phyloP scores from a whole-genome alignment of 371 early-diverging fungal genomes.

The Lichtheimia ornata region DNA sequence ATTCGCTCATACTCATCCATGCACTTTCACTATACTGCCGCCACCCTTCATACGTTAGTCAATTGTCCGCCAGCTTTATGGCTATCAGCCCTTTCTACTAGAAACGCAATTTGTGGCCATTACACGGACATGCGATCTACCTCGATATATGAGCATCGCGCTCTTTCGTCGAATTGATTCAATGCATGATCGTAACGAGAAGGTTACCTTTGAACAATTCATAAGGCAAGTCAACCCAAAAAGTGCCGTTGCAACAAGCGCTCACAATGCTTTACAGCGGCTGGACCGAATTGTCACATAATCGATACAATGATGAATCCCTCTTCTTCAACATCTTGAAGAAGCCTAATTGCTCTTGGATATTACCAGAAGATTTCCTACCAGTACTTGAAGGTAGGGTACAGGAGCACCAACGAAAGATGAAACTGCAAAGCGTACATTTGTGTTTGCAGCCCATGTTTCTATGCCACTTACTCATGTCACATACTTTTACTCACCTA shows the following conservation, averaged over 20 bases:
- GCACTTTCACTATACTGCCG: neutral
- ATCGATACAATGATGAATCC: conserved; percentile 44
- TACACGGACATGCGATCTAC: conserved; percentile 56
- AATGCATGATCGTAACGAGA: conserved; percentile 19
- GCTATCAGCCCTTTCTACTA: conserved; percentile 27
- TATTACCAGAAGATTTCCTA: conserved; percentile 49
- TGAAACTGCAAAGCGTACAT: no score
- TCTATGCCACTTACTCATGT: neutral
- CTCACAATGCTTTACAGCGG: conserved; percentile 21
- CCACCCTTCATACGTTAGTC: conserved; percentile 9
- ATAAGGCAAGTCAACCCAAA: conserved; percentile 11
- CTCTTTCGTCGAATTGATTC: conserved; percentile 56
- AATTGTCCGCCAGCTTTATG: conserved; percentile 27
- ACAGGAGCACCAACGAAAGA: neutral
- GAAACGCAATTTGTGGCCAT: conserved; percentile 56
- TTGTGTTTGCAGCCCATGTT: no score
- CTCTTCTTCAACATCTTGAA: conserved; percentile 43
- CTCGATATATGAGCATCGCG: conserved; percentile 62
- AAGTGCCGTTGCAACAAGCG: no score
- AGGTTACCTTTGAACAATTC: conserved; percentile 27
- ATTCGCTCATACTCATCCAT: neutral
- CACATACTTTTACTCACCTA: neutral
- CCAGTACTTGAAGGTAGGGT: conserved; percentile 49
- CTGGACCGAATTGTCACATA: conserved; percentile 32
- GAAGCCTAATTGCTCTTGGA: conserved; percentile 21